Percentiles rank a stretch among this genome's conserved stretches.
Evolutionary conservation across 176 grass and related monocot genomes (phyloP).

Genomic region (Zea luxurians): DNA sequence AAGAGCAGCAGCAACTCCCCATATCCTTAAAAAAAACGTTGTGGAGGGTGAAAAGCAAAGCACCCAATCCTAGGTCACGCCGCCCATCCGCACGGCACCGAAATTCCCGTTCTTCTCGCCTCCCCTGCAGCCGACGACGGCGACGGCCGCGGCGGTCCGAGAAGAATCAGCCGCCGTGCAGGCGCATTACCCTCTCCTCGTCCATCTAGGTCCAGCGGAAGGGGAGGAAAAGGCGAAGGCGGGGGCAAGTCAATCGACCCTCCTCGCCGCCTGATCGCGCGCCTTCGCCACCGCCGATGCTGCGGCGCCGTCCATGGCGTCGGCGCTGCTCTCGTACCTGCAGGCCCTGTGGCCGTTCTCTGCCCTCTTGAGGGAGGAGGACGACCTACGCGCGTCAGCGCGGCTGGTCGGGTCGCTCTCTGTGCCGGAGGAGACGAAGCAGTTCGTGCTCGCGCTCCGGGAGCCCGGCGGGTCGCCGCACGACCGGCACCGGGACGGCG

Average conservation of each 20-base stretch:
- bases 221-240: not conserved
- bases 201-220: not conserved
- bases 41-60: not conserved
- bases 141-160: not conserved
- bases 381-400: conserved; percentile 69
- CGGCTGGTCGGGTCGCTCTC: conserved; percentile 59
- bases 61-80: conserved; percentile 45
- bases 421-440: conserved; percentile 79
- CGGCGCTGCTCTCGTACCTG: conserved; percentile 56
- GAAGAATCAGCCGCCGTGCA: not conserved
- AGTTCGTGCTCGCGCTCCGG: conserved; percentile 80
- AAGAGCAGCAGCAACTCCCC: not conserved
- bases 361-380: conserved; percentile 53
- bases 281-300: conserved; percentile 32
- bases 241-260: not conserved
- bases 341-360: conserved; percentile 74
- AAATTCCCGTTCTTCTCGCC: conserved; percentile 26
- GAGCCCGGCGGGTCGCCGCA: conserved; percentile 41
- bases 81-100: conserved; percentile 38
- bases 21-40: not conserved
- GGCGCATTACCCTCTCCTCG: not conserved
- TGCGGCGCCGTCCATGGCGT: conserved; percentile 58
- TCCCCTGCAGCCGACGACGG: conserved; percentile 7
- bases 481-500: not conserved
- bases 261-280: conserved; percentile 23